phyloP scores from a whole-genome alignment of 805 yeast genomes.

The Saturnispora besseyi region DNA sequence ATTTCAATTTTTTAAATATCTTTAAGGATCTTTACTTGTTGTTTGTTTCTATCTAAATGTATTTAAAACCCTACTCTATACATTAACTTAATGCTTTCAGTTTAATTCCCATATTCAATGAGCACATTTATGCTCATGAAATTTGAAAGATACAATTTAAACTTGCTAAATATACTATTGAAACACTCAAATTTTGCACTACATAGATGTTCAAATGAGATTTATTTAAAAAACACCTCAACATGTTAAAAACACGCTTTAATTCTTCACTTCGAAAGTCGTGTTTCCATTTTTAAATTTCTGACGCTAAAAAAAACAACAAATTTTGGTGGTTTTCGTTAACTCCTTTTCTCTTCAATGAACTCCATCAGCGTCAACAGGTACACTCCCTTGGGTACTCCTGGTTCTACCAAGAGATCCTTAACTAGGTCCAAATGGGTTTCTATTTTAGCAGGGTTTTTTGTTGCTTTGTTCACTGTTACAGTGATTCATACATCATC shows the following conservation, averaged over 20 bases:
- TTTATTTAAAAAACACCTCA: too few relatives aligned
- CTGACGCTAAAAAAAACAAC: neutral
- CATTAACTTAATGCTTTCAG: too few relatives aligned
- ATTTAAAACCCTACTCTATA: too few relatives aligned
- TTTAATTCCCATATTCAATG: too few relatives aligned
- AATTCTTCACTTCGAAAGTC: neutral
- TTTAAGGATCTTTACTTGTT: too few relatives aligned
- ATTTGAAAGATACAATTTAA: too few relatives aligned
- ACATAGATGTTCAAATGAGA: too few relatives aligned
- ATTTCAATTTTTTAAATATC: too few relatives aligned
- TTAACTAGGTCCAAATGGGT: conserved; percentile 18
- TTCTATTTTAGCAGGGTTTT: conserved; percentile 22
- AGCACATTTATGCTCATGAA: too few relatives aligned
- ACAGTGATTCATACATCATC: conserved; percentile 17
- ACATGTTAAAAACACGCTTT: neutral
- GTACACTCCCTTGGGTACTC: conserved; percentile 5
- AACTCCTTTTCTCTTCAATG: neutral
- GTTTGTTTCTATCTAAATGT: too few relatives aligned
- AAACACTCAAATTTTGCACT: too few relatives aligned
- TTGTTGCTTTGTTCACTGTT: conserved; percentile 23
- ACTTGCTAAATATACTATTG: too few relatives aligned
- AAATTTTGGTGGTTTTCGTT: neutral
- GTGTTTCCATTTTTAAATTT: neutral
- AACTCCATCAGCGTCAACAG: conserved; percentile 1
- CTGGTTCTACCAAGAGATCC: neutral